Evolutionary conservation across 805 yeast genomes (phyloP), one percentile per base, ranked within the genome.

Genomic region (Saitoella complicata): DNA sequence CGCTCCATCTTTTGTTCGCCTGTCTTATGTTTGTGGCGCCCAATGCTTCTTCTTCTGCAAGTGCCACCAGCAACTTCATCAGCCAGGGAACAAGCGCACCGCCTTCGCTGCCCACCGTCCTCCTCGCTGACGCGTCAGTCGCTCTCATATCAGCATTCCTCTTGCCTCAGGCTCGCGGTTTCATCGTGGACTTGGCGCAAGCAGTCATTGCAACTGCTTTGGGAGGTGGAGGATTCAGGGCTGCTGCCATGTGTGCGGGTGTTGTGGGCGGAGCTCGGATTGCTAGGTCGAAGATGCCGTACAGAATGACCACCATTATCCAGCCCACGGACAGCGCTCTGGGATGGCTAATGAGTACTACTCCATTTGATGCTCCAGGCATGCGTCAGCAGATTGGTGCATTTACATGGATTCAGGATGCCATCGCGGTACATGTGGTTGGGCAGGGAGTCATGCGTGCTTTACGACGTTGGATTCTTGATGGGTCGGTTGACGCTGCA

Each of bases 391-490:
- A 21, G 21, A 21, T 21, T 49, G 58, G 43, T 45, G 47, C 49
- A 29, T 59, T 50, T 44, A 59, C 49, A 44, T 61, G 61, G 50
- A 47, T 53, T 30, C 49, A 52, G 37, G 62, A 59, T 39, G 55
- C 54, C 1, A 47, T 60, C 10, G 63, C 64, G 4, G 49, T 60
- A 40, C 64, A 61, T 32, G 58, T 60, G 21, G 53, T 61, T 9
- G 58, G 57, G 1, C 51, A 54, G 29, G 57, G 62, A 7, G 37
- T 59, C 29, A 43, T 55, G 40, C 57, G 58, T 9, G 55, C 55
- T 21, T 36, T 61, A 10, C 45, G 59, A 6, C 50, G 53, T 13
- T 45, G 51, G n/a, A 55, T 59, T 40, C 50, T 58, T n/a, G 57
- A 21, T 21, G 21, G 21, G 21, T 21, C 21, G 4, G 21, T 21